phyloP scores from a whole-genome alignment of 2,329 filamentous ascomycete species.

The Xylariaceae sp. region DNA sequence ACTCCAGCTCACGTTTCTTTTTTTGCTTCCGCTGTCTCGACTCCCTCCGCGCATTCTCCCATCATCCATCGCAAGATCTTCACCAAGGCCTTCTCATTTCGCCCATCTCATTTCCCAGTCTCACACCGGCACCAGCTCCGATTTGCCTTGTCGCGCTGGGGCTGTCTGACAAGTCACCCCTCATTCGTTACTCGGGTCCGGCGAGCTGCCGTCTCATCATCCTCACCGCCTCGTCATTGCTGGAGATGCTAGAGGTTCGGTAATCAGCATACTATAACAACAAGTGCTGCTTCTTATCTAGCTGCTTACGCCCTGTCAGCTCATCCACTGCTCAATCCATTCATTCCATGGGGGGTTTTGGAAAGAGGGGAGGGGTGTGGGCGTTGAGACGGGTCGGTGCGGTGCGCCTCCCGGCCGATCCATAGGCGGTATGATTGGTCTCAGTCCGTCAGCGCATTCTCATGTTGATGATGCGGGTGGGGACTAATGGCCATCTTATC shows the following conservation, averaged over 20 bases:
- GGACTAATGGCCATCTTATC: neutral
- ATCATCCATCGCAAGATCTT: constrained; percentile 3
- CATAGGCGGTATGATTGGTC: neutral
- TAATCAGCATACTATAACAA: no score
- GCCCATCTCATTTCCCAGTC: constrained; percentile 15
- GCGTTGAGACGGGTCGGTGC: constrained; percentile 18
- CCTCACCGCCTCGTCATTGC: constrained; percentile 13
- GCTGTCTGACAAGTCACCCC: constrained; percentile 13
- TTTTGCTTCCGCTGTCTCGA: no score
- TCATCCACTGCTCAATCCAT: constrained; percentile 1
- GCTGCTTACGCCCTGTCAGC: constrained; percentile 4
- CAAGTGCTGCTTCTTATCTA: constrained; percentile 8
- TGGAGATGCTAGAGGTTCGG: constrained; percentile 5
- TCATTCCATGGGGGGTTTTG: neutral
- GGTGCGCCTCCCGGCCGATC: constrained; percentile 7
- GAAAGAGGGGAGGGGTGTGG: no score
- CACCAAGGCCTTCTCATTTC: constrained; percentile 11
- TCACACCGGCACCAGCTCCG: constrained; percentile 4
- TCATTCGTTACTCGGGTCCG: constrained; percentile 1
- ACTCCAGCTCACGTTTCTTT: constrained; percentile 5
- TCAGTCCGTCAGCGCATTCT: neutral
- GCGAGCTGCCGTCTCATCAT: neutral
- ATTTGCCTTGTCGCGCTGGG: constrained; percentile 9
- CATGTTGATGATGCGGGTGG: neutral
- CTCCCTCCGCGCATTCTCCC: no score